phyloP scores from a whole-genome alignment of 78 protist genomes.

The Pelomyxa schiedti region DNA sequence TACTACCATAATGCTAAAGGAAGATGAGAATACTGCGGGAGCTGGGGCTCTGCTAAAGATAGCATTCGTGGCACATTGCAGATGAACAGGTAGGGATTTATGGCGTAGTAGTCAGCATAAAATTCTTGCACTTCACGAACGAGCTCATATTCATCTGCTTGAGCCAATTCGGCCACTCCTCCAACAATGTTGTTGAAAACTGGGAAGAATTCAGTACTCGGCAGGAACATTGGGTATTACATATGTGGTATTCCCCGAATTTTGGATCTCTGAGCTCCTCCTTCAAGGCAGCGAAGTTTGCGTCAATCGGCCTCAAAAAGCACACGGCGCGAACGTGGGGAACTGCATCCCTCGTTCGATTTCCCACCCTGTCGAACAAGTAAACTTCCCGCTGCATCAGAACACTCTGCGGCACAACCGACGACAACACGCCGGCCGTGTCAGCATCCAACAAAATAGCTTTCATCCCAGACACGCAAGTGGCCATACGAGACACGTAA shows the following conservation, averaged over 20 bases:
- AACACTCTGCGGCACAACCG: too few species aligned
- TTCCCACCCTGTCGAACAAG: slow-evolving; percentile 69
- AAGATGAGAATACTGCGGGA: too few species aligned
- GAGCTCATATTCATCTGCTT: slow-evolving; percentile 72
- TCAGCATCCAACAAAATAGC: too few species aligned
- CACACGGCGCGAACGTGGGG: slow-evolving; percentile 65
- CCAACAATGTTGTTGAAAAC: slow-evolving; percentile 72
- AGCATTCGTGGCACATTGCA: too few species aligned
- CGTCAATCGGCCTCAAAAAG: slow-evolving; percentile 77
- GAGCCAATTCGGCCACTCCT: slow-evolving; percentile 53
- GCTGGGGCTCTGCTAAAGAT: too few species aligned
- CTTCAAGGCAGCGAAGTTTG: slow-evolving; percentile 30
- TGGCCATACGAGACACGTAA: too few species aligned
- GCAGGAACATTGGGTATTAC: too few species aligned
- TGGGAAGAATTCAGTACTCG: background rate
- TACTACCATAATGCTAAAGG: too few species aligned
- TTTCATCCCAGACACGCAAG: too few species aligned
- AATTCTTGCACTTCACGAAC: slow-evolving; percentile 71
- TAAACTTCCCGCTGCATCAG: slow-evolving; percentile 82
- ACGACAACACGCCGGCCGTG: too few species aligned
- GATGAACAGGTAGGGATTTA: slow-evolving; percentile 44
- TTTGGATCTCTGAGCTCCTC: slow-evolving; percentile 60
- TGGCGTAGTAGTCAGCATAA: slow-evolving; percentile 75
- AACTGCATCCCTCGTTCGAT: slow-evolving; percentile 43
- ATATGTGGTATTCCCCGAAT: slow-evolving; percentile 76